These are phyloP conservation scores for Saccharomycopsis oosterbeekiorum DNA, from an alignment of 805 yeast species.

Conservation along the genomic window DNA sequence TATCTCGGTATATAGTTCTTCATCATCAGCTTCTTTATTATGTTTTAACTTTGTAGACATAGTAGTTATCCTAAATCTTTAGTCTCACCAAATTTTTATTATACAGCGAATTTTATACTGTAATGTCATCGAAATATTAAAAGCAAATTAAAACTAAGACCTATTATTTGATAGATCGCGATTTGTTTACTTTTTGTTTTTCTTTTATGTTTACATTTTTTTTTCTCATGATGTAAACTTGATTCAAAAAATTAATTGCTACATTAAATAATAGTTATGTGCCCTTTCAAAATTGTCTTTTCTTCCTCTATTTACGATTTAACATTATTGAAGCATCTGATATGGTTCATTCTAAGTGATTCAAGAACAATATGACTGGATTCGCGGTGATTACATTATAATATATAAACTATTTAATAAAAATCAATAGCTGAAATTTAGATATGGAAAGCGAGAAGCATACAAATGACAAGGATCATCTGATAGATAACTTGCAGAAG, in stretches of 20 bases:
- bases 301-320: not conserved
- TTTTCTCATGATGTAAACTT: not conserved
- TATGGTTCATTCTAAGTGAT: not conserved
- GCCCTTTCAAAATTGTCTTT: not conserved
- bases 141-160: too few species aligned
- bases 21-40: not conserved
- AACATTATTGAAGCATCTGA: not conserved
- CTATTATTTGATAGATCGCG: not conserved
- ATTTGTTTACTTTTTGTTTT: not conserved
- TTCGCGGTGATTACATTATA: too few species aligned
- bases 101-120: not conserved
- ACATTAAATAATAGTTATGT: not conserved
- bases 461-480: not conserved
- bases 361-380: too few species aligned
- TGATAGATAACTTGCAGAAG: constrained; percentile 20
- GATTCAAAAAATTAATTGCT: not conserved
- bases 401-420: not conserved
- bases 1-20: not conserved
- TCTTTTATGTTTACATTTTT: not conserved
- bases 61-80: too few species aligned
- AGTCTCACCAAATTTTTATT: too few species aligned
- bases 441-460: not conserved
- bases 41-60: not conserved
- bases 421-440: not conserved
- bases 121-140: too few species aligned